These are phyloP conservation scores for Cyclotella kingstonii DNA, from an alignment of 108 stramenopile species.

Conservation along the genomic window DNA sequence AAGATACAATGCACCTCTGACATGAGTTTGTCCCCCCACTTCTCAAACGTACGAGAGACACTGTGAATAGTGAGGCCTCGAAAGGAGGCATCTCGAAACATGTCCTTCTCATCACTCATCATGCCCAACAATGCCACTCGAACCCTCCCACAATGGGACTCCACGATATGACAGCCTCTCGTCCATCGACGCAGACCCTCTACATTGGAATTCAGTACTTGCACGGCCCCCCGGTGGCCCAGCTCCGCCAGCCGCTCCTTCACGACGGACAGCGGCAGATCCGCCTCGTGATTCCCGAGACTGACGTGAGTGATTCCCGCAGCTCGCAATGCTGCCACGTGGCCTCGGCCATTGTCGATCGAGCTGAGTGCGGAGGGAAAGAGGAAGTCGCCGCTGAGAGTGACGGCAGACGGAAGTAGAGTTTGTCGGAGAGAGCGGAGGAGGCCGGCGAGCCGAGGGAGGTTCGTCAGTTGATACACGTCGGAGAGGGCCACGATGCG, in stretches of 20 bases:
- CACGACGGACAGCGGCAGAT: slow-evolving; percentile 48
- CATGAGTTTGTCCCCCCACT: slow-evolving; percentile 16
- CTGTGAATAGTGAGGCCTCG: slow-evolving; percentile 56
- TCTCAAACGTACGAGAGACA: slow-evolving; percentile 43
- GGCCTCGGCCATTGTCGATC: slow-evolving; percentile 68
- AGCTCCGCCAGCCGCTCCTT: slow-evolving; percentile 49
- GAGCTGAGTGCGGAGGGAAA: slow-evolving; percentile 60
- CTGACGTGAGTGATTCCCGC: slow-evolving; percentile 64
- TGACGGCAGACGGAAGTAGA: slow-evolving; percentile 36
- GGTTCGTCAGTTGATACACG: slow-evolving; percentile 50
- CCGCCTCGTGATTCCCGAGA: slow-evolving; percentile 82
- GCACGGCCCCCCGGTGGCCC: slow-evolving; percentile 16
- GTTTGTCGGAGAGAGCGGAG: slow-evolving; percentile 16
- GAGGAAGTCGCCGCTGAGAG: slow-evolving; percentile 74
- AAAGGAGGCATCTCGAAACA: slow-evolving; percentile 71
- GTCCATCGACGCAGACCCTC: slow-evolving; percentile 31
- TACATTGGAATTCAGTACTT: slow-evolving; percentile 70
- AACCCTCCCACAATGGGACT: slow-evolving; percentile 32
- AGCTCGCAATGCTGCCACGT: slow-evolving; percentile 56
- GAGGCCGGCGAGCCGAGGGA: slow-evolving; percentile 41
- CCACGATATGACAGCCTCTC: slow-evolving; percentile 27
- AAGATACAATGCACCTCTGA: slow-evolving; percentile 38
- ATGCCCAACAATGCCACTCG: slow-evolving; percentile 66
- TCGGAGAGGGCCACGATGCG: slow-evolving; percentile 53
- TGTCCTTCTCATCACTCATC: slow-evolving; percentile 61